Percentiles rank a stretch among this genome's conserved stretches.
Conservation (phyloP, 2,329 filamentous ascomycete genomes). For the Paraphaeosphaeria sporulosa region DNA sequence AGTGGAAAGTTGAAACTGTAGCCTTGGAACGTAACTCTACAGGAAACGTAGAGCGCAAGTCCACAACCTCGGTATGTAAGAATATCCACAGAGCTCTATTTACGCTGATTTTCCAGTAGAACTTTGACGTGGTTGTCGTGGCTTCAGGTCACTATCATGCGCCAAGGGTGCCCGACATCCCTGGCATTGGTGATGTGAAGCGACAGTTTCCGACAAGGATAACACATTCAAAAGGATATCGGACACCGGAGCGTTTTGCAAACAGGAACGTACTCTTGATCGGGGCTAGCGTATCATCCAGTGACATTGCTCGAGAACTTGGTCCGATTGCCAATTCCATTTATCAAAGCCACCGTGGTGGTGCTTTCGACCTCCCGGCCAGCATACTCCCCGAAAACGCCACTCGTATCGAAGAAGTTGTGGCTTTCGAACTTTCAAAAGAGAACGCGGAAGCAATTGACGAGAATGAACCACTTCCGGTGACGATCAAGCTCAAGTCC, state of each 20-base stretch:
- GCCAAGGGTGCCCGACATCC: slow-evolving; percentile 58
- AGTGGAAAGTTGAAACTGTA: slow-evolving; percentile 63
- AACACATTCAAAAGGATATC: slow-evolving; percentile 61
- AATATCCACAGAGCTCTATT: fast-evolving
- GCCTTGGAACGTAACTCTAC: slow-evolving; percentile 43
- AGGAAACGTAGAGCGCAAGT: slow-evolving; percentile 18
- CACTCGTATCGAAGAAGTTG: slow-evolving; percentile 61
- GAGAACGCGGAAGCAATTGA: not conserved
- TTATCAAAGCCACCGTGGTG: slow-evolving; percentile 66
- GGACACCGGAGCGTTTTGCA: slow-evolving; percentile 56
- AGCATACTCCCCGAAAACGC: slow-evolving; percentile 63
- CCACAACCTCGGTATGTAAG: slow-evolving; percentile 19
- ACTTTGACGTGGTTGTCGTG: slow-evolving; percentile 61
- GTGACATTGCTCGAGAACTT: slow-evolving; percentile 63
- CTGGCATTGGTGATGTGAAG: slow-evolving; percentile 58
- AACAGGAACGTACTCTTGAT: slow-evolving; percentile 66
- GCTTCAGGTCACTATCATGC: slow-evolving; percentile 64
- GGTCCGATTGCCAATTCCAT: slow-evolving; percentile 53
- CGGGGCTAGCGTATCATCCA: slow-evolving; percentile 63
- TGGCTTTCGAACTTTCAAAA: slow-evolving; percentile 51
- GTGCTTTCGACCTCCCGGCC: slow-evolving; percentile 65
- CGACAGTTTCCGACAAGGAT: slow-evolving; percentile 54
- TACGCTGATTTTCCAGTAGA: slow-evolving; percentile 26
- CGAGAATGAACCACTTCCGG: slow-evolving; percentile 53
- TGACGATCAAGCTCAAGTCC: slow-evolving; percentile 61